Conservation (phyloP, 2,329 filamentous ascomycete species). For the Lanzia echinophila region DNA sequence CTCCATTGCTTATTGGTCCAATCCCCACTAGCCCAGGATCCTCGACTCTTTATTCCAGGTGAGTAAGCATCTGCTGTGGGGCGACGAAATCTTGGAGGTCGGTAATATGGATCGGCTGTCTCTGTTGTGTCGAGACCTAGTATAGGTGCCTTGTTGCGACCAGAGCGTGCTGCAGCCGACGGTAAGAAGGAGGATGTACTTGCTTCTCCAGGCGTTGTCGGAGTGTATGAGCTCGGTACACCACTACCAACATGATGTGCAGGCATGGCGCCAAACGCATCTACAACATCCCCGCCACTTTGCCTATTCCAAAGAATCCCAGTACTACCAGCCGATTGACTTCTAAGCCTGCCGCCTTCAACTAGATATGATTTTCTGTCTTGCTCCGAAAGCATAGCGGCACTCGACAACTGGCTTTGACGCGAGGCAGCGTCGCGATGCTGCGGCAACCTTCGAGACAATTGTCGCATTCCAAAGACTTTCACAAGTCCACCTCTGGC, state of each 20-base stretch:
- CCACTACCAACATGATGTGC: conserved; percentile 36
- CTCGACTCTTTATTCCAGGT: conserved; percentile 36
- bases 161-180: conserved; percentile 32
- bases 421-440: conserved; percentile 59
- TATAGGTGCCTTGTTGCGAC: conserved; percentile 32
- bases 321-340: conserved; percentile 55
- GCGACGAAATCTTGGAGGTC: conserved; percentile 68
- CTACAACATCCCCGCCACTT: conserved; percentile 44
- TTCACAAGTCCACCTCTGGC: conserved; percentile 79
- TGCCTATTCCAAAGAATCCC: conserved; percentile 51
- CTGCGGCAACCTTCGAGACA: conserved; percentile 66
- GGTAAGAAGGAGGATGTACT: conserved; percentile 67
- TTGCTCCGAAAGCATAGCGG: conserved; percentile 70
- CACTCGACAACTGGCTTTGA: conserved; percentile 75
- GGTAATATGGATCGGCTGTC: conserved; percentile 74
- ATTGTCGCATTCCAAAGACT: conserved; percentile 85
- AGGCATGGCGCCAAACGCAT: conserved; percentile 34
- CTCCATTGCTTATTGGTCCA: conserved; percentile 36
- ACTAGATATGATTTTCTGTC: conserved; percentile 55
- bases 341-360: conserved; percentile 47
- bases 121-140: conserved; percentile 44
- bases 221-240: conserved; percentile 59
- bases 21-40: conserved; percentile 41
- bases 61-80: conserved; percentile 49
- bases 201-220: conserved; percentile 66